phyloP scores from a whole-genome alignment of 2,329 filamentous ascomycete genomes.

The Pezicula rhizophila region DNA sequence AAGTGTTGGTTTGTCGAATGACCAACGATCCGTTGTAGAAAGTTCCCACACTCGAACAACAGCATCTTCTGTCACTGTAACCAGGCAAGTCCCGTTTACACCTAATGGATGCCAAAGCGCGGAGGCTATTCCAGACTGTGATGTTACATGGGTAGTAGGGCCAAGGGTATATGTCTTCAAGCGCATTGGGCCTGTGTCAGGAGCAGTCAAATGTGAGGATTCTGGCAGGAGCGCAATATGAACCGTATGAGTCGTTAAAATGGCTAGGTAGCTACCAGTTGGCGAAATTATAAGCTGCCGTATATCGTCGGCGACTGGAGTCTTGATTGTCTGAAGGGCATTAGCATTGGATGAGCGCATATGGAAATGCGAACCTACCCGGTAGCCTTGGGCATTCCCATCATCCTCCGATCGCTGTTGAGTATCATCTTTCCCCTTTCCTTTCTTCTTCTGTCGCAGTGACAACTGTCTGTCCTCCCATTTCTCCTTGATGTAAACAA shows the following conservation, averaged over 20 bases:
- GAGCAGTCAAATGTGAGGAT: constrained; percentile 64
- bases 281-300: constrained; percentile 82
- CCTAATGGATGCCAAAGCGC: constrained; percentile 91
- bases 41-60: constrained; percentile 89
- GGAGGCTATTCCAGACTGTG: constrained; percentile 72
- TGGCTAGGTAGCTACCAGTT: constrained; percentile 72
- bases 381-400: constrained; percentile 36
- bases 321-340: constrained; percentile 60
- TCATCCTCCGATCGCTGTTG: constrained; percentile 24
- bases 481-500: constrained; percentile 69
- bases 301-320: constrained; percentile 75
- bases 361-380: constrained; percentile 32
- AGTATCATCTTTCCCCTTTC: constrained; percentile 5
- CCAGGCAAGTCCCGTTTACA: constrained; percentile 71
- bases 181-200: constrained; percentile 64
- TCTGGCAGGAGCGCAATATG: constrained; percentile 85
- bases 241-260: constrained; percentile 80
- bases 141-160: constrained; percentile 84
- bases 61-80: constrained; percentile 84
- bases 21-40: constrained; percentile 75
- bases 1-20: constrained; percentile 76
- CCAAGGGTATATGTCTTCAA: constrained; percentile 88
- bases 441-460: constrained; percentile 14
- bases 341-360: constrained; percentile 19
- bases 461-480: constrained; percentile 35